Evolutionary conservation across 1,284 basidiomycete species (phyloP).

Genomic region (Ceratobasidium sp.): DNA sequence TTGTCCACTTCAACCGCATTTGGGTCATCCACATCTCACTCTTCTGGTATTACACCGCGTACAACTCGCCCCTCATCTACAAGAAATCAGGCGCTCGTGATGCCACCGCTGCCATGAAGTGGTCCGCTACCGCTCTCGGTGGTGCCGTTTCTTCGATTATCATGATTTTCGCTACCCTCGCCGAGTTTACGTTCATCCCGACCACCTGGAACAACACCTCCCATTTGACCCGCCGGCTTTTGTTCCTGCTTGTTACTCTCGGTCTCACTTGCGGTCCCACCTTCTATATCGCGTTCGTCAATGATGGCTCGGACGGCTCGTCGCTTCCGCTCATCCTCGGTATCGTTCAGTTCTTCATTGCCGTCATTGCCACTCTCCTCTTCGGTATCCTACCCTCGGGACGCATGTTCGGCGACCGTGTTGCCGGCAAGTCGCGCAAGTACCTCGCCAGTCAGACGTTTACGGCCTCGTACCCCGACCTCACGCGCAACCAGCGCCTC

Average conservation of each 20-base stretch:
- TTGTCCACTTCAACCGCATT: constrained; percentile 98
- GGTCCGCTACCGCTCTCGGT: constrained; percentile 90
- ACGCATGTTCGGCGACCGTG: constrained; percentile 94
- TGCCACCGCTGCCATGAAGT: constrained; percentile 78
- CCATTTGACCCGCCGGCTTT: constrained; percentile 85
- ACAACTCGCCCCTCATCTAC: constrained; percentile 91
- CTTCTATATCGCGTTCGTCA: constrained; percentile 82
- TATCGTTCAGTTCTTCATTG: constrained; percentile 92
- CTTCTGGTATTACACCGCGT: constrained; percentile 95
- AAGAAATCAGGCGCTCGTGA: constrained; percentile 66
- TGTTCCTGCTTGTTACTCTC: constrained; percentile 86
- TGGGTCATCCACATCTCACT: constrained; percentile 95
- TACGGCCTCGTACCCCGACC: constrained; percentile 87
- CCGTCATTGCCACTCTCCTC: constrained; percentile 79
- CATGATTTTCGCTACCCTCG: constrained; percentile 92
- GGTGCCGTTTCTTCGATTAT: constrained; percentile 90
- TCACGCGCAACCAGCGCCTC: constrained; percentile 69
- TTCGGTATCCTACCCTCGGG: constrained; percentile 91
- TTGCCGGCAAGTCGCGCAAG: constrained; percentile 92
- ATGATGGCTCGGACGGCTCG: constrained; percentile 70
- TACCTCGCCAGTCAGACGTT: constrained; percentile 96
- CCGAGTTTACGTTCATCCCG: constrained; percentile 95
- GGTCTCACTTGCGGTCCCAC: constrained; percentile 89
- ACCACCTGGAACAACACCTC: constrained; percentile 98
- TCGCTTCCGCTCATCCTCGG: constrained; percentile 82